Conservation (phyloP, 2,329 filamentous ascomycete species). For the Diaporthe aspalathi region DNA sequence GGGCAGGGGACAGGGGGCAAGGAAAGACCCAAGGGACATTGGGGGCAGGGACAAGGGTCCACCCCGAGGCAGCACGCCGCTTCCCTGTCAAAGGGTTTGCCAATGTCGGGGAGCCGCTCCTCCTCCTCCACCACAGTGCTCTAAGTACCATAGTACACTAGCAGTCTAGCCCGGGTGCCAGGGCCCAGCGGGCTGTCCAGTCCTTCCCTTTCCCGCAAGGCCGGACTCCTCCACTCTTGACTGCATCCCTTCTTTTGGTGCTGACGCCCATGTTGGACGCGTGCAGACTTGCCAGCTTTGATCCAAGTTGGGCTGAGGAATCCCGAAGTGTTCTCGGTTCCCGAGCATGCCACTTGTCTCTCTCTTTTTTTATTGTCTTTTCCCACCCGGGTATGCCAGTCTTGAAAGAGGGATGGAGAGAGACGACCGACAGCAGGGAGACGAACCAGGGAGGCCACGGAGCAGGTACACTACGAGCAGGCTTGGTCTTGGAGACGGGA, state of each 20-base stretch:
- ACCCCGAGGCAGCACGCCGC: neutral
- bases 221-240: constrained; percentile 39
- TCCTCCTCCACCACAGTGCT: neutral
- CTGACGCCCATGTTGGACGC: neutral
- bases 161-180: constrained; percentile 1
- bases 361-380: too few relatives aligned
- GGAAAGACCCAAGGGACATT: too few relatives aligned
- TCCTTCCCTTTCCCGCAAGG: constrained; percentile 16
- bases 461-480: neutral
- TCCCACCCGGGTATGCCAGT: neutral
- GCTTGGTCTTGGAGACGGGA: neutral
- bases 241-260: constrained; percentile 34
- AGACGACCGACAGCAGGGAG: neutral
- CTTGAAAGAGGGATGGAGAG: neutral
- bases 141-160: too few relatives aligned
- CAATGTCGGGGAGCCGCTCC: constrained; percentile 18
- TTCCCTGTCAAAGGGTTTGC: constrained; percentile 25
- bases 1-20: neutral
- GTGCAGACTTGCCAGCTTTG: neutral
- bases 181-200: constrained; percentile 15
- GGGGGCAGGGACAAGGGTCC: neutral
- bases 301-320: neutral
- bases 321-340: constrained; percentile 3
- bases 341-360: neutral
- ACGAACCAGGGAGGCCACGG: neutral